phyloP scores from a whole-genome alignment of 768 basidiomycete genomes.

The Naematelia aurantialba region DNA sequence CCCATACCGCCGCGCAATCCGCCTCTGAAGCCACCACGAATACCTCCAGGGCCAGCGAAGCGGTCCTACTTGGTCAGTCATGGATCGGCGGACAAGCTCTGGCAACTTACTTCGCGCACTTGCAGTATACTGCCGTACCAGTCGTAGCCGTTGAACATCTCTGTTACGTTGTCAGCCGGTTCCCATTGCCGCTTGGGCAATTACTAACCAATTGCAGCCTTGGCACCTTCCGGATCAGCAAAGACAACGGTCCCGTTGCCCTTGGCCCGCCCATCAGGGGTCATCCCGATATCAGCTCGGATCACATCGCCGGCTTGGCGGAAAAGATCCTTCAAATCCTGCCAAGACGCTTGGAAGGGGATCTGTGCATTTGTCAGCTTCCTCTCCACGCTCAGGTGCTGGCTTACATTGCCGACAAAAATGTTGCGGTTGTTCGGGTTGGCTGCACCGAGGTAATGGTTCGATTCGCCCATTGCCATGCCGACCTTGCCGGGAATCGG shows the following conservation, averaged over 20 bases:
- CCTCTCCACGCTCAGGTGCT: too few species aligned
- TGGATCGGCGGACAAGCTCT: background rate
- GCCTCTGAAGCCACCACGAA: slow-evolving; percentile 50
- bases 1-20: slow-evolving; percentile 55
- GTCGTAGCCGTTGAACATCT: slow-evolving; percentile 94
- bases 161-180: slow-evolving; percentile 52
- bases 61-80: background rate
- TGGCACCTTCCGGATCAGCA: slow-evolving; percentile 82
- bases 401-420: slow-evolving; percentile 80
- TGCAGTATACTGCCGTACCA: slow-evolving; percentile 95
- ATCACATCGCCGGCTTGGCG: slow-evolving; percentile 91
- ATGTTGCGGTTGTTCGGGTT: slow-evolving; percentile 62
- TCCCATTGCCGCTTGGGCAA: background rate
- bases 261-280: slow-evolving; percentile 82
- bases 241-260: slow-evolving; percentile 98
- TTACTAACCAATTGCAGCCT: slow-evolving; percentile 79
- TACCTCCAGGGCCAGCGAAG: slow-evolving; percentile 36
- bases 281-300: slow-evolving; percentile 88
- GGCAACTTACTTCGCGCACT: slow-evolving; percentile 74
- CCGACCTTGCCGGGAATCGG: slow-evolving; percentile 95
- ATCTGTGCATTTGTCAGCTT: slow-evolving; percentile 56
- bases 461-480: slow-evolving; percentile 76
- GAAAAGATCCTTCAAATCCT: slow-evolving; percentile 96
- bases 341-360: slow-evolving; percentile 97
- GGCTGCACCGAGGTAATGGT: slow-evolving; percentile 31